Evolutionary conservation across 2,329 filamentous ascomycete genomes (phyloP).

Genomic region (Claviceps spartinae): DNA sequence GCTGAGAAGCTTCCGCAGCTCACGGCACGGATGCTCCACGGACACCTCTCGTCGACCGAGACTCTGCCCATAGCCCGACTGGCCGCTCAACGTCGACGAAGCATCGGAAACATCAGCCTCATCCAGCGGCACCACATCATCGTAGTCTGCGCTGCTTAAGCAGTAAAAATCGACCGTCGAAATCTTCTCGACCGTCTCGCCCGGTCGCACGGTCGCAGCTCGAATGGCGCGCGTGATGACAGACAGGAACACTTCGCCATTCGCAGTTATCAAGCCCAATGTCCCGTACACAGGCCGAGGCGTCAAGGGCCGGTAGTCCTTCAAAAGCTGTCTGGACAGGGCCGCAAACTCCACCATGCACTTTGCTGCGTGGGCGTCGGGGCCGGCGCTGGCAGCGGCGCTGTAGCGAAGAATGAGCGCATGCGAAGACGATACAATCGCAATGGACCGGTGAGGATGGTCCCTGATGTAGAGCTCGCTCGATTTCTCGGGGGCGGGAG

Average conservation of each 20-base stretch:
- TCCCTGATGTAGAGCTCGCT: constrained; percentile 78
- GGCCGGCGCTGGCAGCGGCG: constrained; percentile 37
- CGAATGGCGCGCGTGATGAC: constrained; percentile 69
- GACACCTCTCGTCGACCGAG: constrained; percentile 54
- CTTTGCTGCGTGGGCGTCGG: constrained; percentile 36
- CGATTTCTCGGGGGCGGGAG: constrained; percentile 42
- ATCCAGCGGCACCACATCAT: constrained; percentile 53
- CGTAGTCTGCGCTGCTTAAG: constrained; percentile 74
- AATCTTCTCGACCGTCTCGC: constrained; percentile 82
- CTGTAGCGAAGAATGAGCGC: constrained; percentile 76
- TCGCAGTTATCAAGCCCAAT: constrained; percentile 72
- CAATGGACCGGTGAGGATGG: constrained; percentile 74
- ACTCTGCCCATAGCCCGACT: constrained; percentile 22
- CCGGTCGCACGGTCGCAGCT: constrained; percentile 71
- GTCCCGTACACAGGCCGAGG: constrained; percentile 70
- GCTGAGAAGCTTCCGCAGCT: constrained; percentile 80
- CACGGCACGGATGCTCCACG: constrained; percentile 77
- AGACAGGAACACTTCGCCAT: constrained; percentile 77
- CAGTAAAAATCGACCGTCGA: constrained; percentile 85
- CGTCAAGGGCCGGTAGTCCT: constrained; percentile 63
- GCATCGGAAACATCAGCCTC: constrained; percentile 36
- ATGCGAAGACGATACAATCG: constrained; percentile 66
- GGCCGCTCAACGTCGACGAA: constrained; percentile 33
- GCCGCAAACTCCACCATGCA: constrained; percentile 84
- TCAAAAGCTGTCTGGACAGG: constrained; percentile 49